Conservation (phyloP, 2,329 filamentous ascomycete species). For the Fusarium oligoseptatum region DNA sequence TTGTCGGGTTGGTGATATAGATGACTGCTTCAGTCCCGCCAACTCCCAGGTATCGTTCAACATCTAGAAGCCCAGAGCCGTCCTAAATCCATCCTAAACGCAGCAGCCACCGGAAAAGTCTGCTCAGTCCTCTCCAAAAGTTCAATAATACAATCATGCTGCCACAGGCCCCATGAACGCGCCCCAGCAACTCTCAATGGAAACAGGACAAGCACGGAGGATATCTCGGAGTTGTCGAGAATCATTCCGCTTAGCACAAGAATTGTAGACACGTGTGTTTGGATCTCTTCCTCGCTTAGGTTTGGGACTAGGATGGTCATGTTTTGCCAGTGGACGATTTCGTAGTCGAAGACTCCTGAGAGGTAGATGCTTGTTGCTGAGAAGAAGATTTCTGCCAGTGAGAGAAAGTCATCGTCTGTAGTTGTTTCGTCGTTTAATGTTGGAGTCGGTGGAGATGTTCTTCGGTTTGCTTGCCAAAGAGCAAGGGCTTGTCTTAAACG, state of each 20-base stretch:
- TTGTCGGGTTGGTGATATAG: neutral
- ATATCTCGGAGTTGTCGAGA: conserved; percentile 42
- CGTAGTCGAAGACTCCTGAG: conserved; percentile 54
- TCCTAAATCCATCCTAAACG: conserved; percentile 41
- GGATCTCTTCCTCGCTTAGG: conserved; percentile 37
- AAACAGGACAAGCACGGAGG: conserved; percentile 51
- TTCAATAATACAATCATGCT: conserved; percentile 38
- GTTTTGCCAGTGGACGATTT: conserved; percentile 47
- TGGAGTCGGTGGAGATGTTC: fast-evolving
- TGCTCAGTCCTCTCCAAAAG: conserved; percentile 36
- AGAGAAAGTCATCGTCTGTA: conserved; percentile 18
- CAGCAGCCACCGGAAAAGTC: conserved; percentile 45
- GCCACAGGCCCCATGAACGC: conserved; percentile 40
- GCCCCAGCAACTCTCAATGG: conserved; percentile 53
- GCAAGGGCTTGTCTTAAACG: conserved; percentile 29
- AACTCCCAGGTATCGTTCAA: neutral
- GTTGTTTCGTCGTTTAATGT: fast-evolving
- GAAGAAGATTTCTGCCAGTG: conserved; percentile 44
- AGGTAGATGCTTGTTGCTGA: conserved; percentile 54
- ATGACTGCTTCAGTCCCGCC: no score
- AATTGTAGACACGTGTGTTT: conserved; percentile 44
- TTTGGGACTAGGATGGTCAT: conserved; percentile 42
- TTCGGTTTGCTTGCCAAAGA: conserved; percentile 16
- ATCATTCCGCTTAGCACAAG: conserved; percentile 31
- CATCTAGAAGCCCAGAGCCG: conserved; percentile 35